Percentiles rank a stretch among this genome's conserved stretches.
Evolutionary conservation across 2,329 filamentous ascomycete genomes (phyloP).

Genomic region (Hypoxylon sp.): DNA sequence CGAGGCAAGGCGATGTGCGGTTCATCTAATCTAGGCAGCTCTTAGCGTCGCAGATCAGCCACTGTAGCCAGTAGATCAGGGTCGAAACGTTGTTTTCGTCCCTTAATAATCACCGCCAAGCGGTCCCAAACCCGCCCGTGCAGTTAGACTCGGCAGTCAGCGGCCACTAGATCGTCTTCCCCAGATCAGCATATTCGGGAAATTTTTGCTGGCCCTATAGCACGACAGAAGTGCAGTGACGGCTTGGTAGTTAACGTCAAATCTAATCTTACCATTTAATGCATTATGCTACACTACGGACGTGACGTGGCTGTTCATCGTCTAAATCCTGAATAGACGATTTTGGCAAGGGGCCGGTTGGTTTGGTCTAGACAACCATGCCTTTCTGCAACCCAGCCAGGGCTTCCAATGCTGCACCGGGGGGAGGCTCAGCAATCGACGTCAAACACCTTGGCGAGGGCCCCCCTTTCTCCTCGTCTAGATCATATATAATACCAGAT

Average conservation of each 20-base stretch:
- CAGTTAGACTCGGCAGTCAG: slow-evolving; percentile 13
- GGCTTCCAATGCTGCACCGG: slow-evolving; percentile 5
- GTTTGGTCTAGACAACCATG: slow-evolving; percentile 20
- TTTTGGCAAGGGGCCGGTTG: slow-evolving; percentile 12
- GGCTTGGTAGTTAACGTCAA: slow-evolving; percentile 10
- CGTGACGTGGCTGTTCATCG: neutral
- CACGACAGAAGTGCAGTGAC: slow-evolving; percentile 3
- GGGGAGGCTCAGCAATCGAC: slow-evolving; percentile 33
- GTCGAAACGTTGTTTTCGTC: slow-evolving; percentile 24
- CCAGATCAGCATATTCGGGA: slow-evolving; percentile 26
- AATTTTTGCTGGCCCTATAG: slow-evolving; percentile 6
- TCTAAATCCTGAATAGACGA: slow-evolving; percentile 9
- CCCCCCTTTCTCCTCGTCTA: slow-evolving; percentile 9
- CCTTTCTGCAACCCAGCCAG: neutral
- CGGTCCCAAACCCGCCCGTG: slow-evolving; percentile 2
- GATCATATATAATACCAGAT: slow-evolving; percentile 30
- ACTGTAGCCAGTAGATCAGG: slow-evolving; percentile 25
- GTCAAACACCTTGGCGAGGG: slow-evolving; percentile 31
- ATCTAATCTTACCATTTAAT: slow-evolving; percentile 11
- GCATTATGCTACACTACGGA: slow-evolving; percentile 22
- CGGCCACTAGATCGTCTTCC: slow-evolving; percentile 30
- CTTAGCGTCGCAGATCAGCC: slow-evolving; percentile 11
- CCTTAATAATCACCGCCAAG: slow-evolving; percentile 32
- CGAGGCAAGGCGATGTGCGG: slow-evolving; percentile 7
- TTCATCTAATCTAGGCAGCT: slow-evolving; percentile 35